These are phyloP conservation scores for Dactylorhiza incarnata DNA, from an alignment of 106 monocot species.

Conservation along the genomic window DNA sequence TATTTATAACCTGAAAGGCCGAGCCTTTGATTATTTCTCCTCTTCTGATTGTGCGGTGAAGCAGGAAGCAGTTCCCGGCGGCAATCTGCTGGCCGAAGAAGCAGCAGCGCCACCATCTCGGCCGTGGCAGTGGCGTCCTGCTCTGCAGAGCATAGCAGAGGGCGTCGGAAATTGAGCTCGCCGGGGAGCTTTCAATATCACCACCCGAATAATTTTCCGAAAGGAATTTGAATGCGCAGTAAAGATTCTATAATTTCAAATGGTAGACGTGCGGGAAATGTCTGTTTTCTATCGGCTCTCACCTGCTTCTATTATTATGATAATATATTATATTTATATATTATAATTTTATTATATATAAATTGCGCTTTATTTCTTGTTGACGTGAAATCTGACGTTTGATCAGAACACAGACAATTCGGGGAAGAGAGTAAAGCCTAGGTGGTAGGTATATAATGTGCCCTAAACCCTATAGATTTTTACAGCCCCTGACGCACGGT, in stretches of 20 bases:
- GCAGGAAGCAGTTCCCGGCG: neutral
- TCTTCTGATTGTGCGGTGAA: neutral
- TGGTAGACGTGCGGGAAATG: neutral
- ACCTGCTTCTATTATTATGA: neutral
- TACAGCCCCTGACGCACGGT: neutral
- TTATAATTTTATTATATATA: neutral
- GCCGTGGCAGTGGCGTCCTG: neutral
- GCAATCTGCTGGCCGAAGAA: neutral
- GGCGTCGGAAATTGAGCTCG: neutral
- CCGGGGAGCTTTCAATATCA: neutral
- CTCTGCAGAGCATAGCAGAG: conserved; percentile 6
- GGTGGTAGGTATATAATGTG: neutral
- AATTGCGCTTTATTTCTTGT: neutral
- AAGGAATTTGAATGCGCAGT: neutral
- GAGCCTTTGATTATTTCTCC: too few relatives aligned
- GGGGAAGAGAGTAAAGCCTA: neutral
- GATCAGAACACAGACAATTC: neutral
- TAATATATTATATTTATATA: neutral
- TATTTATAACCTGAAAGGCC: too few relatives aligned
- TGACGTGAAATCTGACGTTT: neutral
- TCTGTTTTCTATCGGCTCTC: neutral
- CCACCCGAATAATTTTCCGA: too few relatives aligned
- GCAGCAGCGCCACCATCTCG: neutral
- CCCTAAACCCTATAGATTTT: neutral
- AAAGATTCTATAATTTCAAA: neutral